phyloP scores from a whole-genome alignment of 2,329 filamentous ascomycete species.

The Colletotrichum echinochloae region DNA sequence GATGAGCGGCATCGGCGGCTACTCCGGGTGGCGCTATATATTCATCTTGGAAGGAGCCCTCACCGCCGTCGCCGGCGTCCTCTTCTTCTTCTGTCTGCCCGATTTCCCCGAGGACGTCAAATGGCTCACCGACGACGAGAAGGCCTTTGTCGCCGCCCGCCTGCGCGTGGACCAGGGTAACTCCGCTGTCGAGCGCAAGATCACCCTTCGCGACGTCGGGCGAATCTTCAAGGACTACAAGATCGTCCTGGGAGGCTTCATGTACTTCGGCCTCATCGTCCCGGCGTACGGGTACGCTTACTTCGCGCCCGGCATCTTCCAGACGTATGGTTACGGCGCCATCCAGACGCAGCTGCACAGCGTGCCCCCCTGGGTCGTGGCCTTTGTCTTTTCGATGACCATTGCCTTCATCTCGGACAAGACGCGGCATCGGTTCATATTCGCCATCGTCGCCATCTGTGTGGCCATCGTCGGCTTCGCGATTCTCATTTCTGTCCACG shows the following conservation, averaged over 20 bases:
- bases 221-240: conserved; percentile 79
- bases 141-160: conserved; percentile 72
- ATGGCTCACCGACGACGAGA: conserved; percentile 79
- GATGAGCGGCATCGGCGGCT: conserved; percentile 78
- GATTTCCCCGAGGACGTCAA: conserved; percentile 80
- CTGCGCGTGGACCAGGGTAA: conserved; percentile 77
- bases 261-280: conserved; percentile 85
- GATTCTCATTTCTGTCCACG: conserved; percentile 78
- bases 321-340: conserved; percentile 70
- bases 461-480: conserved; percentile 80
- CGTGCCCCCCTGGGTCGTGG: conserved; percentile 71
- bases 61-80: conserved; percentile 70
- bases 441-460: conserved; percentile 75
- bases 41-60: conserved; percentile 82
- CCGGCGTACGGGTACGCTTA: conserved; percentile 84
- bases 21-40: conserved; percentile 83
- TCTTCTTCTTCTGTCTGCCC: conserved; percentile 77
- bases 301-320: conserved; percentile 79
- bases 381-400: conserved; percentile 83
- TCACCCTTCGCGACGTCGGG: conserved; percentile 69
- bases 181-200: conserved; percentile 71
- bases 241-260: conserved; percentile 79
- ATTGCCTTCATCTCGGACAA: conserved; percentile 80
- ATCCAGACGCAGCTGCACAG: conserved; percentile 70
- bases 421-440: conserved; percentile 78